Conservation (phyloP, 1,284 basidiomycete species). For the Marasmius sp. region DNA sequence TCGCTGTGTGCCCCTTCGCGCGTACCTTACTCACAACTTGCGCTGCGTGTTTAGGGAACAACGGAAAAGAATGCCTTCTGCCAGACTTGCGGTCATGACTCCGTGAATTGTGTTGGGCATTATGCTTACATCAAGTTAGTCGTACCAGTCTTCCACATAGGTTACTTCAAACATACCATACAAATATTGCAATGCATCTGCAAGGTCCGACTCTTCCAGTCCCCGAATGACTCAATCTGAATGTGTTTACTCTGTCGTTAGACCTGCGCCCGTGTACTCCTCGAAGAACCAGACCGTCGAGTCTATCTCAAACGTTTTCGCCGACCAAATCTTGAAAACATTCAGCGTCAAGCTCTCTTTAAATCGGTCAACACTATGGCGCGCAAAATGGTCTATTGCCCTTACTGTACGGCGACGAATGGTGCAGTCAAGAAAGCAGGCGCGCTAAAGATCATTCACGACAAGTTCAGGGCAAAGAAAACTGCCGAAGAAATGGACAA, state of each 20-base stretch:
- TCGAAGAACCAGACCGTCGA: conserved; percentile 87
- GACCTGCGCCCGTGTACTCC: conserved; percentile 94
- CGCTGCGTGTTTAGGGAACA: conserved; percentile 66
- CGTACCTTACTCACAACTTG: neutral
- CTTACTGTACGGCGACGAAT: conserved; percentile 91
- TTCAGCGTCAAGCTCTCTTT: conserved; percentile 83
- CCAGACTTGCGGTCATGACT: conserved; percentile 91
- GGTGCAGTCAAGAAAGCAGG: conserved; percentile 97
- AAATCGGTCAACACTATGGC: conserved; percentile 91
- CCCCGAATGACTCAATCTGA: neutral
- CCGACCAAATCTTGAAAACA: conserved; percentile 88
- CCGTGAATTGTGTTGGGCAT: conserved; percentile 96
- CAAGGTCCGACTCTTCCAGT: conserved; percentile 62
- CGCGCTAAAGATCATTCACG: conserved; percentile 94
- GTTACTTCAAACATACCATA: conserved; percentile 96
- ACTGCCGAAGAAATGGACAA: conserved; percentile 86
- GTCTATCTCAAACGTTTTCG: conserved; percentile 88
- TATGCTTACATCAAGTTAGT: conserved; percentile 97
- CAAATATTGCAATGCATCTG: conserved; percentile 94
- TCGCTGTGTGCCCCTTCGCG: conserved; percentile 15
- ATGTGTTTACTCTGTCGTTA: conserved; percentile 28
- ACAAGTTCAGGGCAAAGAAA: conserved; percentile 97
- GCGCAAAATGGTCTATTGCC: conserved; percentile 91
- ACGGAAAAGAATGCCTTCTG: conserved; percentile 93
- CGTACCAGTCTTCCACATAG: conserved; percentile 97